Evolutionary conservation across 345 rosid genomes (phyloP).

Genomic region (Turritis glabra): DNA sequence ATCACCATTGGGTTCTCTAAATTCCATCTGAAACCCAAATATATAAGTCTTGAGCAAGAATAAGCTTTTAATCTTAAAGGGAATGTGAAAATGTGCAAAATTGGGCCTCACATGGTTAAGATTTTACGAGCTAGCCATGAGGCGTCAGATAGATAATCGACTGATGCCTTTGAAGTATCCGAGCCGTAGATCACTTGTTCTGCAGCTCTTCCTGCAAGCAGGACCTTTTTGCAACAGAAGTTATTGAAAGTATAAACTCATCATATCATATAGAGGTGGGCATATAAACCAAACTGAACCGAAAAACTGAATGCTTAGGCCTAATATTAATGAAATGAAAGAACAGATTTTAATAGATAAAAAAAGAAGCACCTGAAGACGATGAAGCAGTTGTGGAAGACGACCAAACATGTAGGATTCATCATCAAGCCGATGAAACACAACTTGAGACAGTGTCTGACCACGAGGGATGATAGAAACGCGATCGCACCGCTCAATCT

Average conservation of each 20-base stretch:
- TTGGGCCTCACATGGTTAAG: slow-evolving; percentile 61
- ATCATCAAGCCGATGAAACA: slow-evolving; percentile 84
- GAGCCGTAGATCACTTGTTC: slow-evolving; percentile 88
- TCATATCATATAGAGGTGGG: background rate
- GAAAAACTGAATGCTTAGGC: background rate
- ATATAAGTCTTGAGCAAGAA: background rate
- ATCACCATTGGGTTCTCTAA: slow-evolving; percentile 91
- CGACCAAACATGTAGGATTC: slow-evolving; percentile 91
- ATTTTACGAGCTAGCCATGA: slow-evolving; percentile 98
- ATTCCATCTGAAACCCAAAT: slow-evolving; percentile 71
- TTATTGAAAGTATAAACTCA: background rate
- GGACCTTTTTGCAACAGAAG: slow-evolving; percentile 49
- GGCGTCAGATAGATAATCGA: slow-evolving; percentile 84
- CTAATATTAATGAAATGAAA: background rate
- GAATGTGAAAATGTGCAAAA: background rate
- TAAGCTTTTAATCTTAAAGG: background rate
- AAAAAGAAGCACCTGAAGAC: slow-evolving; percentile 64
- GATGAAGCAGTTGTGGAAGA: slow-evolving; percentile 83
- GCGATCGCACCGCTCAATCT: slow-evolving; percentile 81
- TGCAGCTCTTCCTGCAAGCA: slow-evolving; percentile 95
- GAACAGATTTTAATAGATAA: background rate
- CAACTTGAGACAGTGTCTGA: slow-evolving; percentile 83
- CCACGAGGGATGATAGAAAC: slow-evolving; percentile 91
- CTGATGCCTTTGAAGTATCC: slow-evolving; percentile 86
- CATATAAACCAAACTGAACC: background rate